phyloP scores from a whole-genome alignment of 2,329 filamentous ascomycete species.

The Ceratocystis smalleyi region DNA sequence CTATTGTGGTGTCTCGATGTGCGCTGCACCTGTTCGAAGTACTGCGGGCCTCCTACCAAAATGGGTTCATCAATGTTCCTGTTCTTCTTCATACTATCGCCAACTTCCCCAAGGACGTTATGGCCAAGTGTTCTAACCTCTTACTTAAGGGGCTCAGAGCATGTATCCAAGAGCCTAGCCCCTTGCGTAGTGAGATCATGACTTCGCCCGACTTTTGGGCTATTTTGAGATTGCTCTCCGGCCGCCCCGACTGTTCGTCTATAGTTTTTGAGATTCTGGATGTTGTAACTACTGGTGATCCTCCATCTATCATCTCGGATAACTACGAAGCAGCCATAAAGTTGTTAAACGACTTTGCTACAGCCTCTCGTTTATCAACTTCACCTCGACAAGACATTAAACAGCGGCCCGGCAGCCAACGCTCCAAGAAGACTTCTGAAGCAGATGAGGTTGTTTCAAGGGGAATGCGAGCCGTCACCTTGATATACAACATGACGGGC shows the following conservation, averaged over 20 bases:
- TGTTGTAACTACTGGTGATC: slow-evolving; percentile 55
- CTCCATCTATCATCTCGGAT: slow-evolving; percentile 75
- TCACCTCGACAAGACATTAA: background rate
- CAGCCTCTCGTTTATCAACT: slow-evolving; percentile 29
- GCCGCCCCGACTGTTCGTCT: slow-evolving; percentile 52
- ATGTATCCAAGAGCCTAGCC: slow-evolving; percentile 63
- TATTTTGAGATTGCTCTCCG: slow-evolving; percentile 61
- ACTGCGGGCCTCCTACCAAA: slow-evolving; percentile 71
- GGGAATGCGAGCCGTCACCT: slow-evolving; percentile 63
- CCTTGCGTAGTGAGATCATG: slow-evolving; percentile 80
- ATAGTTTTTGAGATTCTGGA: slow-evolving; percentile 80
- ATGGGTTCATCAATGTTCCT: slow-evolving; percentile 81
- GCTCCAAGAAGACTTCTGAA: background rate
- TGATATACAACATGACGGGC: slow-evolving; percentile 67
- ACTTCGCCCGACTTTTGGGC: slow-evolving; percentile 96
- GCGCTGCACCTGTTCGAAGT: slow-evolving; percentile 76
- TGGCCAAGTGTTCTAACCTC: slow-evolving; percentile 60
- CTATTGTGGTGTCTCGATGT: slow-evolving; percentile 66
- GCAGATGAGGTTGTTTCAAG: slow-evolving; percentile 26
- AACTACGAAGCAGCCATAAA: slow-evolving; percentile 84
- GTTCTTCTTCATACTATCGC: slow-evolving; percentile 85
- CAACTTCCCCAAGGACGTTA: slow-evolving; percentile 60
- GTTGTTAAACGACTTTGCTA: slow-evolving; percentile 79
- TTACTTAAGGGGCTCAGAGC: slow-evolving; percentile 64
- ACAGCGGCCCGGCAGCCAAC: slow-evolving; percentile 1